phyloP scores from a whole-genome alignment of 1,284 basidiomycete species.

The Sporisorium scitamineum region DNA sequence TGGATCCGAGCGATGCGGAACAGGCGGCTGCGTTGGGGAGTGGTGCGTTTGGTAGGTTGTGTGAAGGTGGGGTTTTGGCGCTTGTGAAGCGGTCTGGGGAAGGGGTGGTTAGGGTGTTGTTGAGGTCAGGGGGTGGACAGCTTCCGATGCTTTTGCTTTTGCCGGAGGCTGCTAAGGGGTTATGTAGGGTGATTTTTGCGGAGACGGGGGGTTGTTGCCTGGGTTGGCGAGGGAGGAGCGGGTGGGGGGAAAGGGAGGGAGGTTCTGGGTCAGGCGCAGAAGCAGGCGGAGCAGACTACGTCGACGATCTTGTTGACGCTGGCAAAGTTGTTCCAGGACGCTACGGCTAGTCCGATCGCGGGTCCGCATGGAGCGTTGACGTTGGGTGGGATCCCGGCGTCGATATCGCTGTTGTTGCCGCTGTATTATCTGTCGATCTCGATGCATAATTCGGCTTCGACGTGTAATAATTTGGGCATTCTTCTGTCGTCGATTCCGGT shows the following conservation, averaged over 20 bases:
- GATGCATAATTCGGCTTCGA: constrained; percentile 74
- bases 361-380: constrained; percentile 51
- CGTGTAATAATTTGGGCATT: constrained; percentile 77
- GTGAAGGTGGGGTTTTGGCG: constrained; percentile 59
- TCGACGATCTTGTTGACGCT: constrained; percentile 75
- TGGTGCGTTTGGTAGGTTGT: constrained; percentile 51
- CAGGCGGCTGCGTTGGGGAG: constrained; percentile 44
- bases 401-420: constrained; percentile 73
- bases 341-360: constrained; percentile 55
- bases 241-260: no score
- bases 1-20: constrained; percentile 50
- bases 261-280: constrained; percentile 65
- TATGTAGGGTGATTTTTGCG: constrained; percentile 56
- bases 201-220: constrained; percentile 56
- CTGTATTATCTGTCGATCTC: constrained; percentile 76
- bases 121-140: constrained; percentile 59
- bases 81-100: constrained; percentile 60
- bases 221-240: constrained; percentile 42
- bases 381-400: constrained; percentile 71
- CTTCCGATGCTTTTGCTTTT: constrained; percentile 61
- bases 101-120: constrained; percentile 43
- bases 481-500: constrained; percentile 73
- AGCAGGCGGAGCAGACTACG: constrained; percentile 70
- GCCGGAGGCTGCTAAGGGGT: constrained; percentile 52
- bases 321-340: constrained; percentile 75